A percentile compares a stretch with the other conserved stretches of the same genome.
Conservation (phyloP, 306 rosid species). For the Malus sylvestris region DNA sequence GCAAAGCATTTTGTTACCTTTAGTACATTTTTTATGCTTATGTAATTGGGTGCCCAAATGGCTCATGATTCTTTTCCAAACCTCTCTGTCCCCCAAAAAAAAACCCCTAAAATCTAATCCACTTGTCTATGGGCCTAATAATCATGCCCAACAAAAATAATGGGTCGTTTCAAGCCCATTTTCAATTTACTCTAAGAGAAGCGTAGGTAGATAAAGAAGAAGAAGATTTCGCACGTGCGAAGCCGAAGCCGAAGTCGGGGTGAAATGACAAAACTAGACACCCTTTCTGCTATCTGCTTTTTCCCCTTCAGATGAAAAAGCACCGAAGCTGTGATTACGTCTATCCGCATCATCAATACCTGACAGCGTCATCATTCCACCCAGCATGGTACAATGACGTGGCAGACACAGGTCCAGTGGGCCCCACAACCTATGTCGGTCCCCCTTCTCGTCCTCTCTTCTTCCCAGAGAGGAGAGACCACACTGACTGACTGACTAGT, state of each 20-base stretch:
- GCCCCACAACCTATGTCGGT: background rate
- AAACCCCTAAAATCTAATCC: background rate
- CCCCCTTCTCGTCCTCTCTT: background rate
- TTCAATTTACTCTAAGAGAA: background rate
- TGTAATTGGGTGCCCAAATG: background rate
- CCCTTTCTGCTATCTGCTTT: too few relatives aligned
- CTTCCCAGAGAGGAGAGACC: background rate
- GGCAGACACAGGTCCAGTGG: background rate
- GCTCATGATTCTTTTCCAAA: background rate
- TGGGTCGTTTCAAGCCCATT: background rate
- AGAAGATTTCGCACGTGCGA: background rate
- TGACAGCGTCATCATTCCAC: constrained; percentile 27
- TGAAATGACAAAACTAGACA: background rate
- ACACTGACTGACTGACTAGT: background rate
- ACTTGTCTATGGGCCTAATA: background rate
- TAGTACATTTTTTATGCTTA: too few relatives aligned
- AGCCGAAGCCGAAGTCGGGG: background rate
- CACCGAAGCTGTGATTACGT: background rate
- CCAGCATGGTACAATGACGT: constrained; percentile 16
- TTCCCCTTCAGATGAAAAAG: background rate
- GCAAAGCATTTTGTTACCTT: background rate
- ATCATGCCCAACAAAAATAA: background rate
- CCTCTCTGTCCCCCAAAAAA: background rate
- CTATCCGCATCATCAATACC: constrained; percentile 11
- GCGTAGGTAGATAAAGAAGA: background rate